These are phyloP conservation scores for Colletotrichum sp. DNA, from an alignment of 2,329 filamentous ascomycete genomes.

Conservation along the genomic window DNA sequence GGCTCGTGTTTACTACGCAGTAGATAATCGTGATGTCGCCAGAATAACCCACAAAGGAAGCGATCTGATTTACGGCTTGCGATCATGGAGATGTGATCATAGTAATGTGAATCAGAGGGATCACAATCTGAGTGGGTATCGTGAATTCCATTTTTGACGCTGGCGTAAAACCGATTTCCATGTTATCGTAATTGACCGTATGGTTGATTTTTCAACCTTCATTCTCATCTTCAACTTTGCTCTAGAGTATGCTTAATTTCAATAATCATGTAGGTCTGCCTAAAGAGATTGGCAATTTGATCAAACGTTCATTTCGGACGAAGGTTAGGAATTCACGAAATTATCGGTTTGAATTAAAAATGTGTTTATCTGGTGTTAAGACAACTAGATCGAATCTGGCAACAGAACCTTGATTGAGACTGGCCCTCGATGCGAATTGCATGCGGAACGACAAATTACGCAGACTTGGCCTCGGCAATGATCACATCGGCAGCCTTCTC, in stretches of 20 bases:
- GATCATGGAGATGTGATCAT: neutral
- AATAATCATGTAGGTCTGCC: neutral
- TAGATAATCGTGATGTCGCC: neutral
- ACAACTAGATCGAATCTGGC: neutral
- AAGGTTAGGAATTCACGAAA: neutral
- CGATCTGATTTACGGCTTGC: neutral
- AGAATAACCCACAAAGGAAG: neutral
- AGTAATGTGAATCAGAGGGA: neutral
- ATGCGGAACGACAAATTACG: neutral
- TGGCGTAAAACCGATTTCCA: neutral
- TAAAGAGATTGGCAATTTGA: neutral
- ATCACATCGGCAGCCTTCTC: constrained; percentile 58
- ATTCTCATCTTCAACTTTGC: neutral
- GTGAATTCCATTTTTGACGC: neutral
- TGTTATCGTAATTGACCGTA: neutral
- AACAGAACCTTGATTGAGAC: neutral
- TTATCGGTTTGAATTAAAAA: neutral
- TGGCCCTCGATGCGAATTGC: neutral
- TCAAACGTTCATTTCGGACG: neutral
- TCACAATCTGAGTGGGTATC: neutral
- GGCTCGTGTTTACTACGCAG: neutral
- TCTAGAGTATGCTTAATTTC: neutral
- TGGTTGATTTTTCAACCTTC: neutral
- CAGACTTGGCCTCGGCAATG: constrained; percentile 28
- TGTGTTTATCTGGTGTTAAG: neutral